Conservation (phyloP, 805 yeast species). For the Starmera quercuum region DNA sequence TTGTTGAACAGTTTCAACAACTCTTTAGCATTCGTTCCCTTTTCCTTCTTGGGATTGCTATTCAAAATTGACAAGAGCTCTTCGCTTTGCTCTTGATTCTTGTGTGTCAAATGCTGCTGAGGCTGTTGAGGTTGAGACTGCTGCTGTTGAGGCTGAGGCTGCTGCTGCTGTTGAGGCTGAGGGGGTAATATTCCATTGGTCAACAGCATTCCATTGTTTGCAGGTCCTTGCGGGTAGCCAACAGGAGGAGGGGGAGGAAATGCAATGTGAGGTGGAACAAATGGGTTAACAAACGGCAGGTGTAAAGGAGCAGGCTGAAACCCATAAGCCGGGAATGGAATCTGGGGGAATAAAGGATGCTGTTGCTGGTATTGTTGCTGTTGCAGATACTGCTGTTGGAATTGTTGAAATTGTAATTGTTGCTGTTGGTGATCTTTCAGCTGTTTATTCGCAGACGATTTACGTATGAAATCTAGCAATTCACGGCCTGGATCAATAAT, state of each 20-base stretch:
- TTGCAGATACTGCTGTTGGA: constrained; percentile 3
- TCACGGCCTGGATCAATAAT: constrained; percentile 70
- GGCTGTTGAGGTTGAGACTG: constrained; percentile 12
- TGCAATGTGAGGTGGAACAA: constrained; percentile 8
- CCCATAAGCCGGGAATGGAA: constrained; percentile 5
- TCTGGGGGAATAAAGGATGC: constrained; percentile 5
- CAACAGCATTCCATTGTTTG: no score
- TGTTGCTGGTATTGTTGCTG: constrained; percentile 1
- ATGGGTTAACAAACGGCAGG: constrained; percentile 14
- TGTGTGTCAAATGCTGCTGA: constrained; percentile 21
- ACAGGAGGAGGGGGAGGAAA: constrained; percentile 2
- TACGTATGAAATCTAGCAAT: constrained; percentile 52
- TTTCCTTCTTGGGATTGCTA: constrained; percentile 11
- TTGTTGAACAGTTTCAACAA: constrained; percentile 14
- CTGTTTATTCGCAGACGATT: constrained; percentile 28
- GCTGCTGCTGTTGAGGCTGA: not conserved
- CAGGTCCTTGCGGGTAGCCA: constrained; percentile 1
- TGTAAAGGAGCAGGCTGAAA: constrained; percentile 15
- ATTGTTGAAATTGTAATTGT: constrained; percentile 3
- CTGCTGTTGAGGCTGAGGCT: constrained; percentile 4
- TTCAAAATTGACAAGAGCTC: constrained; percentile 37
- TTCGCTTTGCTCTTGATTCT: constrained; percentile 27
- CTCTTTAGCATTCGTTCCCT: constrained; percentile 8
- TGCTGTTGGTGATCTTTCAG: constrained; percentile 7
- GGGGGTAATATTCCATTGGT: constrained; percentile 4